Percentiles rank a stretch among this genome's conserved stretches.
phyloP scores from a whole-genome alignment of 2,329 filamentous ascomycete genomes.

The Neopestalotiopsis rosae region DNA sequence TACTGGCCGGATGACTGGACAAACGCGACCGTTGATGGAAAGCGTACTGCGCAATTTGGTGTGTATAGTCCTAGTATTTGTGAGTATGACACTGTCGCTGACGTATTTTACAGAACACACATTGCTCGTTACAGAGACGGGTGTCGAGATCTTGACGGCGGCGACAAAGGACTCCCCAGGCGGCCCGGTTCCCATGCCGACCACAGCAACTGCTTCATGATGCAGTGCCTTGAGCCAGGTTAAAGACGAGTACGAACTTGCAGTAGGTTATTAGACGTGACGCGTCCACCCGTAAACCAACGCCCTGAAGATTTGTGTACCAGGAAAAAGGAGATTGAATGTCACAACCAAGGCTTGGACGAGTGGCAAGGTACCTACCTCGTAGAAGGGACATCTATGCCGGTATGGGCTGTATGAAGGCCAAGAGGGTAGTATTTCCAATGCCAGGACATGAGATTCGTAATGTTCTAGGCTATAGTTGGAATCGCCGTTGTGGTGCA shows the following conservation, averaged over 20 bases:
- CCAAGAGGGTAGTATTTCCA: background rate
- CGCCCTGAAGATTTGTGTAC: background rate
- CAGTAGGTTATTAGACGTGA: background rate
- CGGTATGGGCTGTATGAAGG: background rate
- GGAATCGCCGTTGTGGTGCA: background rate
- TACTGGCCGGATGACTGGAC: constrained; percentile 99
- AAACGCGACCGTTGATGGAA: constrained; percentile 86
- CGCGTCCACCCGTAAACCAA: background rate
- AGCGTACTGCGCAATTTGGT: constrained; percentile 89
- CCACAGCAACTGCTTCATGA: constrained; percentile 5
- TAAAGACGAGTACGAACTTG: background rate
- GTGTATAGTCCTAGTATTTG: constrained; percentile 37
- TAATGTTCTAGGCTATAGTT: background rate
- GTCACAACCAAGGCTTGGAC: background rate
- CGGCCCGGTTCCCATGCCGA: constrained; percentile 66
- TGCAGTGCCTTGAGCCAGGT: background rate
- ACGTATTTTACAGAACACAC: constrained; percentile 68
- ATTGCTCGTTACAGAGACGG: constrained; percentile 80
- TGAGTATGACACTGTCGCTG: background rate
- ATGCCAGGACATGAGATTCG: background rate
- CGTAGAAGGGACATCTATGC: background rate
- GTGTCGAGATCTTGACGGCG: constrained; percentile 80
- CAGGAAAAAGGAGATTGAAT: background rate
- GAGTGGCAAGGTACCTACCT: background rate
- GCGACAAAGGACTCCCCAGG: constrained; percentile 73